phyloP scores from a whole-genome alignment of 2,329 filamentous ascomycete genomes.

The Sporothrix brasiliensis region DNA sequence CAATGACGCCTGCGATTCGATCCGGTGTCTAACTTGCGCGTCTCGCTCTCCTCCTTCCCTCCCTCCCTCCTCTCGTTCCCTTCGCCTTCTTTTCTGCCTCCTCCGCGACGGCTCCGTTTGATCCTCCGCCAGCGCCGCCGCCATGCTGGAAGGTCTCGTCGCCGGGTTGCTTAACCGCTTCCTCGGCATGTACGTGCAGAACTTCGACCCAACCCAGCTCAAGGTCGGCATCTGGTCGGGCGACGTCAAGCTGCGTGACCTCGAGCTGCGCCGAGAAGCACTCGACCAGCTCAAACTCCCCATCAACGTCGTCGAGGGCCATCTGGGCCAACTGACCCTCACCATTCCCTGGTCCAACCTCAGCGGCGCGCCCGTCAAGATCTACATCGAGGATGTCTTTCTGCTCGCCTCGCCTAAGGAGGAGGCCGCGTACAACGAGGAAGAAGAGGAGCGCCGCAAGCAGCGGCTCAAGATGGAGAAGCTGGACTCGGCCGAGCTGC shows the following conservation, averaged over 20 bases:
- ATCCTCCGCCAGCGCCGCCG: constrained; percentile 46
- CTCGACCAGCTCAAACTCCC: constrained; percentile 96
- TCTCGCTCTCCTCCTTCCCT: background rate
- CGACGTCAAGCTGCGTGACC: constrained; percentile 90
- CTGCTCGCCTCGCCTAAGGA: constrained; percentile 93
- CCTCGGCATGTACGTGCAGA: constrained; percentile 99
- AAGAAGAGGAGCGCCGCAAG: constrained; percentile 83
- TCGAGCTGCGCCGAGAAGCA: constrained; percentile 90
- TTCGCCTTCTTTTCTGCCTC: background rate
- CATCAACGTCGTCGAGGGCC: constrained; percentile 93
- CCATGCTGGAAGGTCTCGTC: constrained; percentile 95
- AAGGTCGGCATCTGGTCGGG: constrained; percentile 99
- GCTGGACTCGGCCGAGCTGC: constrained; percentile 89
- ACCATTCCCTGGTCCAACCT: constrained; percentile 98
- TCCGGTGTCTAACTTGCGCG: background rate
- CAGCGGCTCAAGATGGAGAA: constrained; percentile 99
- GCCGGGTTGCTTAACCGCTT: constrained; percentile 98
- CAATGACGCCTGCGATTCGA: constrained; percentile 20
- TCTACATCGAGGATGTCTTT: constrained; percentile 96
- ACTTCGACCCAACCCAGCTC: constrained; percentile 96
- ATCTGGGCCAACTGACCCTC: constrained; percentile 87
- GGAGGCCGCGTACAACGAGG: constrained; percentile 88
- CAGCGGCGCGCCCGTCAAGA: constrained; percentile 87
- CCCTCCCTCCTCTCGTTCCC: background rate
- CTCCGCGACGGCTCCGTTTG: background rate